These are phyloP conservation scores for Carex sylvatica DNA, from an alignment of 202 grass and related monocot genomes.

Conservation along the genomic window DNA sequence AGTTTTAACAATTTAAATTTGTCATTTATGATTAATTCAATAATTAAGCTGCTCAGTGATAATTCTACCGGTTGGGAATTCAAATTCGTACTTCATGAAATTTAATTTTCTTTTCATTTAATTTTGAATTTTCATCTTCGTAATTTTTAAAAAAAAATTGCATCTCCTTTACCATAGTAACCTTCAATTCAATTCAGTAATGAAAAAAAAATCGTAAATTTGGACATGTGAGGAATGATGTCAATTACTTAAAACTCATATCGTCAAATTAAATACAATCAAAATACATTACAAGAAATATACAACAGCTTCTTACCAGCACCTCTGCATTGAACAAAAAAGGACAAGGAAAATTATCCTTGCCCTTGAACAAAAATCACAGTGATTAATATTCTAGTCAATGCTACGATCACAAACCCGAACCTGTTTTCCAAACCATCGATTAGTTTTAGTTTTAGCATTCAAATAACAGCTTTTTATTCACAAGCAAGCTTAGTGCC, in stretches of 20 bases:
- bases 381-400: conserved; percentile 18
- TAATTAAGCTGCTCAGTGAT: too few species aligned
- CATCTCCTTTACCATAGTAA: neutral
- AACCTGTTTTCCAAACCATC: conserved; percentile 11
- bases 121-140: too few species aligned
- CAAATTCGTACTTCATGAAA: too few species aligned
- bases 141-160: neutral
- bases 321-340: neutral
- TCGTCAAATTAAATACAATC: conserved; percentile 13
- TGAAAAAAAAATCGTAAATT: neutral
- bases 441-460: conserved; percentile 11
- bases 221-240: neutral
- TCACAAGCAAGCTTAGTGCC: conserved; percentile 93
- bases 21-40: too few species aligned
- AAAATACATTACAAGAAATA: conserved; percentile 23
- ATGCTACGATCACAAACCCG: conserved; percentile 3
- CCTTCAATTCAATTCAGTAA: neutral
- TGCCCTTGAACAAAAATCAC: conserved; percentile 2
- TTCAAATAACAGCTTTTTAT: conserved; percentile 37
- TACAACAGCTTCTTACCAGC: neutral
- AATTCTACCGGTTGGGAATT: too few species aligned
- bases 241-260: neutral
- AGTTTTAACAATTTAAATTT: too few species aligned
- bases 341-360: neutral
- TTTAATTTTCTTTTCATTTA: too few species aligned